Percentiles rank a stretch among this genome's conserved stretches.
Conservation (phyloP, 768 basidiomycete species). For the Gautieria morchelliformis region DNA sequence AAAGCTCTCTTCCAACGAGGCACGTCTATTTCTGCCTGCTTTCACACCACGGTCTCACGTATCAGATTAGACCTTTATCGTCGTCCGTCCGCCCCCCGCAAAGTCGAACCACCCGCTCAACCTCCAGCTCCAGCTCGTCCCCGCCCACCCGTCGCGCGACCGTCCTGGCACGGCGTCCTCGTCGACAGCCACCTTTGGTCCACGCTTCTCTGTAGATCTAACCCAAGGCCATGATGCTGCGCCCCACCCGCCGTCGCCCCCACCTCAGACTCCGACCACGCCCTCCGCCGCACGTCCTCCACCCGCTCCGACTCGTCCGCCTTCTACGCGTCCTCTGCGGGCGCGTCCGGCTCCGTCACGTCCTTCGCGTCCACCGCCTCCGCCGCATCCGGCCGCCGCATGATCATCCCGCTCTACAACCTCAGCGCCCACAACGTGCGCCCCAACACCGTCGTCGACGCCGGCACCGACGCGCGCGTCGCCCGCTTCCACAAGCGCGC, state of each 20-base stretch:
- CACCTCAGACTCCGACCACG: constrained; percentile 2
- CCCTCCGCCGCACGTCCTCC: constrained; percentile 23
- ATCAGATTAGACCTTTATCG: constrained; percentile 66
- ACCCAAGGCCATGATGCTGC: constrained; percentile 16
- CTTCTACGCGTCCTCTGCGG: constrained; percentile 35
- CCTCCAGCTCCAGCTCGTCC: constrained; percentile 86
- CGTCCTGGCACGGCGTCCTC: constrained; percentile 20
- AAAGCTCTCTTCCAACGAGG: constrained; percentile 41
- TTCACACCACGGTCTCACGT: constrained; percentile 2
- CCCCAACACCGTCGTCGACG: constrained; percentile 79
- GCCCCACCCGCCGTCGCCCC: constrained; percentile 24
- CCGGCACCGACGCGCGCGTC: constrained; percentile 80
- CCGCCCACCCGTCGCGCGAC: constrained; percentile 41
- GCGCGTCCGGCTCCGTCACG: constrained; percentile 18
- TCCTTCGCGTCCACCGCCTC: constrained; percentile 28
- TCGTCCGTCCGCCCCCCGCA: constrained; percentile 84
- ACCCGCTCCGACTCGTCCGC: constrained; percentile 47
- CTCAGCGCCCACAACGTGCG: constrained; percentile 82
- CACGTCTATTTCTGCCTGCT: constrained; percentile 13
- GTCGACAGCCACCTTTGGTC: constrained; percentile 36
- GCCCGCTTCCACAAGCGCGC: constrained; percentile 64
- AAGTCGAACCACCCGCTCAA: constrained; percentile 82
- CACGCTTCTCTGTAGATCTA: constrained; percentile 19
- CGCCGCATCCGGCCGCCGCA: constrained; percentile 44
- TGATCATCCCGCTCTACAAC: constrained; percentile 81